Conservation (phyloP, 2,329 filamentous ascomycete genomes). For the Cercospora nicotianae region DNA sequence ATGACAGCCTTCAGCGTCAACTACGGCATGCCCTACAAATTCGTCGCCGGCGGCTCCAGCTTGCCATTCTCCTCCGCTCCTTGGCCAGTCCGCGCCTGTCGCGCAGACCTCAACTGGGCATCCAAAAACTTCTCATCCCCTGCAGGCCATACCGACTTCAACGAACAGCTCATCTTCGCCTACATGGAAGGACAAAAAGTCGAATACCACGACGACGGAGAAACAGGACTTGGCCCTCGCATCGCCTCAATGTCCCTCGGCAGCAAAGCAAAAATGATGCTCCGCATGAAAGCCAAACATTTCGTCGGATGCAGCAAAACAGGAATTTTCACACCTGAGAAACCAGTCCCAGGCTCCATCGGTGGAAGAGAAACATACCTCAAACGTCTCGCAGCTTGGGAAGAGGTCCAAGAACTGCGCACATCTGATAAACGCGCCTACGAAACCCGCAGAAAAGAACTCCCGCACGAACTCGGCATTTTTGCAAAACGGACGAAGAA, state of each 20-base stretch:
- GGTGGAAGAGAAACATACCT: constrained; percentile 34
- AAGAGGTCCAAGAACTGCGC: constrained; percentile 32
- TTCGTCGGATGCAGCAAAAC: constrained; percentile 41
- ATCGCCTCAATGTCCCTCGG: constrained; percentile 64
- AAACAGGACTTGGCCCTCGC: constrained; percentile 60
- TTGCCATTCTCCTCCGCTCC: constrained; percentile 53
- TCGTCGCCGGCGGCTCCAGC: constrained; percentile 57
- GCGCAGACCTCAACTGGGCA: constrained; percentile 59
- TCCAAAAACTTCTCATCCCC: constrained; percentile 44
- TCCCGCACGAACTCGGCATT: constrained; percentile 43
- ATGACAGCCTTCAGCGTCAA: constrained; percentile 41
- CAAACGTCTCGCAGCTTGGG: constrained; percentile 38
- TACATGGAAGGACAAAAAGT: constrained; percentile 64
- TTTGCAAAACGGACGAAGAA: constrained; percentile 37
- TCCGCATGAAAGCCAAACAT: constrained; percentile 58
- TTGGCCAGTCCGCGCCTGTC: constrained; percentile 49
- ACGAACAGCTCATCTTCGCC: constrained; percentile 63
- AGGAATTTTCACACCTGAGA: constrained; percentile 38
- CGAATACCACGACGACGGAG: constrained; percentile 67
- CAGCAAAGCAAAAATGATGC: constrained; percentile 57
- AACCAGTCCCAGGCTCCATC: constrained; percentile 29
- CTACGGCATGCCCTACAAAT: constrained; percentile 65
- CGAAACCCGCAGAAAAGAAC: constrained; percentile 33
- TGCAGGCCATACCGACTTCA: constrained; percentile 50
- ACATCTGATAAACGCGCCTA: constrained; percentile 29